Conservation (phyloP, 345 rosid species). For the Lumnitzera racemosa region DNA sequence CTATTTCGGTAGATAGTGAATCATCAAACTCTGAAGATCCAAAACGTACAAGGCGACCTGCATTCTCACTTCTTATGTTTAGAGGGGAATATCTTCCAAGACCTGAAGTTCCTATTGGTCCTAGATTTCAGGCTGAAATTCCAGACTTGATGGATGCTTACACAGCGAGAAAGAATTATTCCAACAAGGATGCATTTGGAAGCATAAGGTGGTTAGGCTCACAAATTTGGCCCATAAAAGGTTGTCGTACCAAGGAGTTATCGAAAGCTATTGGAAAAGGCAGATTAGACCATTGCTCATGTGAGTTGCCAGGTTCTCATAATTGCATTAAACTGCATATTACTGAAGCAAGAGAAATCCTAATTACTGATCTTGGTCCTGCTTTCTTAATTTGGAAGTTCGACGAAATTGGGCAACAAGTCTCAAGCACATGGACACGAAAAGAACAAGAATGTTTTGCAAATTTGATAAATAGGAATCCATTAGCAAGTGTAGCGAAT, state of each 20-base stretch:
- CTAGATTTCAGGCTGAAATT: slow-evolving; percentile 38
- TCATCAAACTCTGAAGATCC: background rate
- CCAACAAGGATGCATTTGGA: slow-evolving; percentile 26
- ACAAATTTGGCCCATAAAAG: slow-evolving; percentile 33
- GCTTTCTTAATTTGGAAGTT: slow-evolving; percentile 37
- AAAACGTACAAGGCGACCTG: slow-evolving; percentile 4
- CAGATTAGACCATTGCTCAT: slow-evolving; percentile 29
- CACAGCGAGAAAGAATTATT: slow-evolving; percentile 11
- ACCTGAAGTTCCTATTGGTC: slow-evolving; percentile 33
- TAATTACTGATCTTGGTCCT: slow-evolving; percentile 22
- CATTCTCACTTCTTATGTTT: slow-evolving; percentile 1
- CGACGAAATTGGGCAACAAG: slow-evolving; percentile 33
- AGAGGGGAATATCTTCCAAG: slow-evolving; percentile 11
- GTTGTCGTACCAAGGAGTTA: slow-evolving; percentile 6
- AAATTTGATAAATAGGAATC: slow-evolving; percentile 19
- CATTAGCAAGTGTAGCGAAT: slow-evolving; percentile 7
- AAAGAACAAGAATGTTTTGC: slow-evolving; percentile 26
- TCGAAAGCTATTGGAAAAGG: slow-evolving; percentile 24
- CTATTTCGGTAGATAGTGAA: slow-evolving; percentile 7
- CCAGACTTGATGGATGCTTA: slow-evolving; percentile 29
- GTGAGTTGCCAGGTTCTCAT: slow-evolving; percentile 23
- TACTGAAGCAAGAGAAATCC: slow-evolving; percentile 17
- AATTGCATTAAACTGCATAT: slow-evolving; percentile 23
- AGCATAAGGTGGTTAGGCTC: slow-evolving; percentile 35
- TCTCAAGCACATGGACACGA: slow-evolving; percentile 28